A percentile compares a stretch with the other conserved stretches of the same genome.
phyloP scores from a whole-genome alignment of 176 grass and related monocot genomes.

The Rhynchospora breviuscula region DNA sequence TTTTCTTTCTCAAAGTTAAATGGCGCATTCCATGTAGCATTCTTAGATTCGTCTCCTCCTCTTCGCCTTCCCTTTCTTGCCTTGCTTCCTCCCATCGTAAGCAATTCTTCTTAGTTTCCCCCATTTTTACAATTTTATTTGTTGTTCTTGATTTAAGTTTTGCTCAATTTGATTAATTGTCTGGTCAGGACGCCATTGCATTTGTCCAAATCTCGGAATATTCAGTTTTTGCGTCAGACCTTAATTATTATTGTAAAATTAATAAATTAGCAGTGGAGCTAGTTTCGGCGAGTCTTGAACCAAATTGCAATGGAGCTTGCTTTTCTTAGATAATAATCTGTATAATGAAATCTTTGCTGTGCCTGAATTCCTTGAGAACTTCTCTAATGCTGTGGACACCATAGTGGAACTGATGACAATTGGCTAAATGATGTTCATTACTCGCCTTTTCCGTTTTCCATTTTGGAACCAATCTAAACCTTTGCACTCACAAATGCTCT shows the following conservation, averaged over 20 bases:
- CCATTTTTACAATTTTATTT: background rate
- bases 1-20: background rate
- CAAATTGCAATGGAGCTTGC: background rate
- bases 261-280: background rate
- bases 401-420: background rate
- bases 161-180: background rate
- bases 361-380: background rate
- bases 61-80: slow-evolving; percentile 17
- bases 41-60: background rate
- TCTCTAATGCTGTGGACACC: background rate
- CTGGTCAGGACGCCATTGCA: background rate
- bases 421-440: background rate
- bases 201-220: background rate
- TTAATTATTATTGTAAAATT: background rate
- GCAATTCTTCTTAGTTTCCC: too few species aligned
- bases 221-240: background rate
- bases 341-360: background rate
- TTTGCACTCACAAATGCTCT: background rate
- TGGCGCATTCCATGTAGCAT: background rate
- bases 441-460: background rate
- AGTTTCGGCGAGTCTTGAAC: background rate
- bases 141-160: background rate
- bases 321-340: background rate
- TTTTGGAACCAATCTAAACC: background rate
- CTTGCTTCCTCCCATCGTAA: slow-evolving; percentile 4